Evolutionary conservation across 2,329 filamentous ascomycete species (phyloP).

Genomic region (Epichloe brachyelytri): DNA sequence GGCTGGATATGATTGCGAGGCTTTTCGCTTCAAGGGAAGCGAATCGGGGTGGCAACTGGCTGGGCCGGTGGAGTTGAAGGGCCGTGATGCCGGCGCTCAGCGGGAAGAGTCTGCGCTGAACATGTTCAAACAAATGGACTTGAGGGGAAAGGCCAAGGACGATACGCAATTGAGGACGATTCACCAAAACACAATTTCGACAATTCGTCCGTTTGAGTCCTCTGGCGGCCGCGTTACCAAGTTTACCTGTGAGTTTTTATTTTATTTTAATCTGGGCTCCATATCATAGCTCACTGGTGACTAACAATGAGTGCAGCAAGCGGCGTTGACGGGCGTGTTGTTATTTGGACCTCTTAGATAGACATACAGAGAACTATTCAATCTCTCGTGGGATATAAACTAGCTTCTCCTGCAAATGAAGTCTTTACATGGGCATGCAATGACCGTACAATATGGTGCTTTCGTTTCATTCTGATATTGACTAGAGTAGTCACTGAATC

Average conservation of each 20-base stretch:
- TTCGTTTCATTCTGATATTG: not conserved
- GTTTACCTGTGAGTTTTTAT: constrained; percentile 67
- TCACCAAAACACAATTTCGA: constrained; percentile 93
- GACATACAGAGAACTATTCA: not conserved
- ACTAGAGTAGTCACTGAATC: not conserved
- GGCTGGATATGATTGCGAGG: constrained; percentile 81
- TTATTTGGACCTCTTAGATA: constrained; percentile 58
- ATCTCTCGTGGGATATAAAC: not conserved
- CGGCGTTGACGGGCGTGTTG: constrained; percentile 70
- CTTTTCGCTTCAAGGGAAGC: constrained; percentile 74
- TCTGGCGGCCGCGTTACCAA: constrained; percentile 53
- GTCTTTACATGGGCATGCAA: not conserved
- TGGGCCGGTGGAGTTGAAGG: constrained; percentile 68
- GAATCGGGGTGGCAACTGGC: constrained; percentile 72
- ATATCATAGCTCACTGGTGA: constrained; percentile 7
- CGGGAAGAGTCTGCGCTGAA: constrained; percentile 89
- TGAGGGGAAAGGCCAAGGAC: constrained; percentile 84
- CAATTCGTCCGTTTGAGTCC: constrained; percentile 62
- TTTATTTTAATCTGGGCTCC: constrained; percentile 12
- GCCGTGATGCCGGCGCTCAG: constrained; percentile 44
- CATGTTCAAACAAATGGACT: constrained; percentile 98
- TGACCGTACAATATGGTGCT: not conserved
- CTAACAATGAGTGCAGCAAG: constrained; percentile 41
- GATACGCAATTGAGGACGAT: constrained; percentile 91
- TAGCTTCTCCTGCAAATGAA: not conserved